These are phyloP conservation scores for Fusarium aywerte DNA, from an alignment of 2,329 filamentous ascomycete genomes.

Conservation along the genomic window DNA sequence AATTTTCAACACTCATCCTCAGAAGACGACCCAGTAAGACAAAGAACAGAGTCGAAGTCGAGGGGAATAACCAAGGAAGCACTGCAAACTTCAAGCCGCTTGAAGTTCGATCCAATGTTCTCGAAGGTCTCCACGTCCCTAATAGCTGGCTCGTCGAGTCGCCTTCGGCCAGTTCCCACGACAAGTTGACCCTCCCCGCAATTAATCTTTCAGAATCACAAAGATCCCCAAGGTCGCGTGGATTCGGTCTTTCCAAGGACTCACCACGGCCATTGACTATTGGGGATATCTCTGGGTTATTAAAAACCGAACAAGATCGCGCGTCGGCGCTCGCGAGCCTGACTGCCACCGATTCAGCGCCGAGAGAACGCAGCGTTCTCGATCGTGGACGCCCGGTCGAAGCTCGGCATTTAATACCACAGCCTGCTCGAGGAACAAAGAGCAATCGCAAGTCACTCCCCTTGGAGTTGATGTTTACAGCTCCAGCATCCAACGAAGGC, in stretches of 20 bases:
- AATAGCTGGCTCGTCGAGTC: slow-evolving; percentile 23
- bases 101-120: slow-evolving; percentile 20
- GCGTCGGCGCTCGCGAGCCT: slow-evolving; percentile 6
- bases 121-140: slow-evolving; percentile 14
- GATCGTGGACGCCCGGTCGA: slow-evolving; percentile 25
- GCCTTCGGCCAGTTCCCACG: neutral
- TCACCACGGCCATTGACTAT: neutral
- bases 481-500: slow-evolving; percentile 2
- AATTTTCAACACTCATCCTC: slow-evolving; percentile 13
- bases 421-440: slow-evolving; percentile 5
- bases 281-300: neutral
- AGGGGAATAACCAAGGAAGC: neutral
- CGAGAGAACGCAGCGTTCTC: neutral
- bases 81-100: slow-evolving; percentile 8
- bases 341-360: neutral
- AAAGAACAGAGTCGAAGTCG: slow-evolving; percentile 2
- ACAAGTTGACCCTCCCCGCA: slow-evolving; percentile 10
- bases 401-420: slow-evolving; percentile 23
- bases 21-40: slow-evolving; percentile 16
- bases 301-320: slow-evolving; percentile 7
- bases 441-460: slow-evolving; percentile 24
- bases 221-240: neutral
- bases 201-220: neutral
- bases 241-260: neutral
- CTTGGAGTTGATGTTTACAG: slow-evolving; percentile 17